Conservation (phyloP, 1,284 basidiomycete species). For the Ganoderma lucidum region DNA sequence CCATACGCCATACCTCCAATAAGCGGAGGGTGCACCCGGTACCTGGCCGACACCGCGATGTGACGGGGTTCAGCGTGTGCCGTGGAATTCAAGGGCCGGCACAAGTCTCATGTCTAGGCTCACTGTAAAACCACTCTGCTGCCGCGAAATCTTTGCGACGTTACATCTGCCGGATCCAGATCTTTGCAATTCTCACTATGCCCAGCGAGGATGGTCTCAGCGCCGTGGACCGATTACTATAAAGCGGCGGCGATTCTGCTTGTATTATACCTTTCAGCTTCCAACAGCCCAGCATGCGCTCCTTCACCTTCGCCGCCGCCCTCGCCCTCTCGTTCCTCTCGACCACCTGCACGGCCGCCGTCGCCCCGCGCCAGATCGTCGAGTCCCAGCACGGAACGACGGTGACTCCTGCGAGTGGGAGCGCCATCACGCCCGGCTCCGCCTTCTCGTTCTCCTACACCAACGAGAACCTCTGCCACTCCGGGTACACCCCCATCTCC, state of each 20-base stretch:
- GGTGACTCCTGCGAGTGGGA: constrained; percentile 23
- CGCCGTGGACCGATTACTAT: neutral
- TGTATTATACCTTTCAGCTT: neutral
- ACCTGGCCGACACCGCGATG: neutral
- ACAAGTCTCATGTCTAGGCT: neutral
- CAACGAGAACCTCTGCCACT: constrained; percentile 31
- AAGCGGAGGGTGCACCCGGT: neutral
- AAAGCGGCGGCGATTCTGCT: neutral
- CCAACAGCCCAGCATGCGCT: constrained; percentile 19
- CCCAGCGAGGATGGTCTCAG: neutral
- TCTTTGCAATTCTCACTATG: neutral
- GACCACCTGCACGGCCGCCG: constrained; percentile 11
- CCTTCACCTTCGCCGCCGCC: constrained; percentile 14
- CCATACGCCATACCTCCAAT: neutral
- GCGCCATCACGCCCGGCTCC: constrained; percentile 27
- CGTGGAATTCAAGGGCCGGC: neutral
- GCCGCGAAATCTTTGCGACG: neutral
- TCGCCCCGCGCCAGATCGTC: constrained; percentile 31
- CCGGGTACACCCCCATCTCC: constrained; percentile 34
- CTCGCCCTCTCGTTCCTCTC: constrained; percentile 19
- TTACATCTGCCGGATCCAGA: neutral
- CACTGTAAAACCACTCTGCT: neutral
- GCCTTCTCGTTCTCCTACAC: constrained; percentile 33
- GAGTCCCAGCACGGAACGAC: constrained; percentile 28
- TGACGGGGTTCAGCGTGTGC: neutral